Evolutionary conservation across 495 filamentous ascomycete species (phyloP).

Genomic region (Aspergillus conjunctus): DNA sequence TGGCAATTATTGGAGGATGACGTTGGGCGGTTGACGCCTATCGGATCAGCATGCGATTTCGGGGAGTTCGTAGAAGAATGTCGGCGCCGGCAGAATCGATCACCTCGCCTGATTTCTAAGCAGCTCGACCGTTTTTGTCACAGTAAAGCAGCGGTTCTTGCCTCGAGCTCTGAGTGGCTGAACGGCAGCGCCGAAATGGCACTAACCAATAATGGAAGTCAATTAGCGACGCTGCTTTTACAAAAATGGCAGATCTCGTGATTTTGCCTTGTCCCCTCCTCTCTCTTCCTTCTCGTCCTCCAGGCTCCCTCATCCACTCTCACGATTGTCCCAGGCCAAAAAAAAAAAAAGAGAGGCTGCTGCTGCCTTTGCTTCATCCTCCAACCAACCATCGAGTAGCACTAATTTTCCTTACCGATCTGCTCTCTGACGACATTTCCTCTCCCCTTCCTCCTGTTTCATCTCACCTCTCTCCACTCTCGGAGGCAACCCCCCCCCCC

Average conservation of each 20-base stretch:
- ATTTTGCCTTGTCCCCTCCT: constrained; percentile 9
- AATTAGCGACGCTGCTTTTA: background rate
- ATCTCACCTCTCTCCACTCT: background rate
- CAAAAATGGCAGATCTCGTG: constrained; percentile 6
- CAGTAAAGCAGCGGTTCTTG: background rate
- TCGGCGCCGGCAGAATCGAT: constrained; percentile 21
- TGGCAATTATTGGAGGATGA: background rate
- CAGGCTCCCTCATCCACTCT: constrained; percentile 5
- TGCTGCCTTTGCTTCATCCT: constrained; percentile 13
- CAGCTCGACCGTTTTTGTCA: constrained; percentile 7
- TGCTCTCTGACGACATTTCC: constrained; percentile 11
- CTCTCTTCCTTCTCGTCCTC: constrained; percentile 8
- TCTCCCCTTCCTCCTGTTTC: background rate
- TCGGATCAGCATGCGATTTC: background rate
- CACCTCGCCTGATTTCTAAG: constrained; percentile 31
- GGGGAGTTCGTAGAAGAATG: constrained; percentile 15
- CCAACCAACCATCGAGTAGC: constrained; percentile 14
- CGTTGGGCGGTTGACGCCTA: background rate
- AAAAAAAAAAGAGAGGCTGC: constrained; percentile 9
- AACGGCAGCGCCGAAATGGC: too few species aligned
- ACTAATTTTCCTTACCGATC: constrained; percentile 8
- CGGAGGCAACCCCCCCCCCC: too few species aligned
- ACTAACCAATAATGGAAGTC: background rate
- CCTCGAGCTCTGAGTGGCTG: constrained; percentile 7
- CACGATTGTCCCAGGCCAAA: constrained; percentile 1